Evolutionary conservation across 78 protist genomes (phyloP), one percentile per base, ranked within the genome.

Genomic region (Chrysochromulina parva): DNA sequence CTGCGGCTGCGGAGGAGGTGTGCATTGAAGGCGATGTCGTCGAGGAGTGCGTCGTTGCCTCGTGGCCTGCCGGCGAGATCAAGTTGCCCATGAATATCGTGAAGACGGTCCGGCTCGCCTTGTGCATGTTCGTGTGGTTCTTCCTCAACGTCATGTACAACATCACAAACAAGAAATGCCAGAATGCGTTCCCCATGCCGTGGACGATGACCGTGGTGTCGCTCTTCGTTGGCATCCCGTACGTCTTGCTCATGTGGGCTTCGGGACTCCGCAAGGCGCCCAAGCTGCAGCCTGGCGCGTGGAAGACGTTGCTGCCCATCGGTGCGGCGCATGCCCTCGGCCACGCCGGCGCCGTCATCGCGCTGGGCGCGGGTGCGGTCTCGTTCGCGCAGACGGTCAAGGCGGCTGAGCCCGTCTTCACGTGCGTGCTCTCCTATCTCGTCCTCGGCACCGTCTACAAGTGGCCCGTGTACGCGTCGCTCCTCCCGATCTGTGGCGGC

Each of bases 391-490:
- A 85, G 28, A 57, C 57, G 19, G 80, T 87, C 67, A 87, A 87
- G 90, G 57, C 90, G 11, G 55, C 47, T 55, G 90, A 87, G 90
- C 90, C 90, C 26, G 74, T 73, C 62, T 87, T 87, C 90, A 87
- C 80, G 50, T 71, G 80, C 81, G 50, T 67, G 62, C 54, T 65
- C 52, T 50, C 59, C n/a, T n/a, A 2, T 82, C 3, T 87, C 53
- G 48, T 87, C 47, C 57, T 53, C 81, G 90, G 90, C 81, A 50
- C 69, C 19, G n/a, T 67, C 53, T 57, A 60, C 50, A 11, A 59
- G 50, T 38, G 55, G 74, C 17, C 3, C 11, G 90, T 87, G 84
- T 87, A 87, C 81, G 80, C 62, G 26, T 57, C 82, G 67, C 81
- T 87, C 28, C 1, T 87, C 54, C 90, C 90, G 28, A 67, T 87